Conservation (phyloP, 176 grass and related monocot species). For the Bromus sterilis region DNA sequence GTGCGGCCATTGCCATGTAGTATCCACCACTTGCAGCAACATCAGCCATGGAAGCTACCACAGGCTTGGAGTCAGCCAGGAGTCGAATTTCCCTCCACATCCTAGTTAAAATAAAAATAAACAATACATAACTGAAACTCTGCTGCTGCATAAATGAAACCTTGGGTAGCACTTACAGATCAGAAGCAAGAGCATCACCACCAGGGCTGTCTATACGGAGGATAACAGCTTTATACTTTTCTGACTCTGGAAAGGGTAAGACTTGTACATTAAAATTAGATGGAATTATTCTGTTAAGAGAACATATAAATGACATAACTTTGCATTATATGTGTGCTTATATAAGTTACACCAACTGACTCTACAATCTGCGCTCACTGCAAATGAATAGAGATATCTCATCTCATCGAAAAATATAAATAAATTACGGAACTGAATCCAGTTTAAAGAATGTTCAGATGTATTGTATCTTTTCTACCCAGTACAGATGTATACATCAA, state of each 20-base stretch:
- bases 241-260: conserved; percentile 61
- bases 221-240: conserved; percentile 91
- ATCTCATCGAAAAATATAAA: not conserved
- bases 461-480: not conserved
- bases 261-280: conserved; percentile 11
- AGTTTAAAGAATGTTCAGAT: not conserved
- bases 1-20: conserved; percentile 95
- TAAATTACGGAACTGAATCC: not conserved
- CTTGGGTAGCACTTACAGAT: conserved; percentile 65
- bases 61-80: conserved; percentile 81
- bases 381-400: not conserved
- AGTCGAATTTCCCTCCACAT: conserved; percentile 97
- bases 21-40: conserved; percentile 95
- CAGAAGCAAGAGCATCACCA: conserved; percentile 97
- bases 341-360: not conserved
- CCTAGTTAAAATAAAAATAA: conserved; percentile 50
- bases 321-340: not conserved
- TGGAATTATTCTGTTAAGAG: not conserved
- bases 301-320: conserved; percentile 9
- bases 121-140: conserved; percentile 11
- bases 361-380: not conserved
- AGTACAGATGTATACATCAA: not conserved
- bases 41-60: conserved; percentile 96
- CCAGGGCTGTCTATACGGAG: conserved; percentile 93
- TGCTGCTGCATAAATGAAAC: not conserved